Evolutionary conservation across 495 filamentous ascomycete species (phyloP), one percentile per base, ranked within the genome.

Genomic region (Tuber borchii): DNA sequence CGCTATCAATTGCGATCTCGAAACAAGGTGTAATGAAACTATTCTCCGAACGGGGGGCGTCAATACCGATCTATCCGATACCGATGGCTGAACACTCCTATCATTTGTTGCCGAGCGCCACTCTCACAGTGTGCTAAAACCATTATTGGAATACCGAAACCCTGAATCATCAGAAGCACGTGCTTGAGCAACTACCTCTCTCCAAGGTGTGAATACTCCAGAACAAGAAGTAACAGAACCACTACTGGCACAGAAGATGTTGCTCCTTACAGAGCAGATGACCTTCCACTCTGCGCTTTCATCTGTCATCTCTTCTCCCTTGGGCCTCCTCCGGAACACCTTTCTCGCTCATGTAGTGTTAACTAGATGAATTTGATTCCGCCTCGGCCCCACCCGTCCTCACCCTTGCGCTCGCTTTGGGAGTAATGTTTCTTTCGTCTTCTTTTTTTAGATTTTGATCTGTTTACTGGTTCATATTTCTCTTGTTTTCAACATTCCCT

Each of bases 321-420:
- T 16, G 51, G 51, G 3, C 51, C 51, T 56, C 22, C 51, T 61
- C n/a, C 26, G n/a, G n/a, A 16, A 26, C 51, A 14, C 51, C n/a
- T 10, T 31, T 26, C 12, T 2, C n/a, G 2, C n/a, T 12, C n/a
- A 16, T 16, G 14, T n/a, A 14, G 0, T 6, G 8, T 14, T 10
- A 12, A 2, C n/a, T 12, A 3, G 26, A 26, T 31, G n/a, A 16
- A 16, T 16, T 26, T n/a, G n/a, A 61, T 9, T 31, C 51, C 4
- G 1, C n/a, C 12, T 26, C n/a, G 8, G n/a, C 12, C 10, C n/a
- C 10, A 31, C 14, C 2, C 2, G 5, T 5, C n/a, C 51, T 2
- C n/a, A 26, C 9, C 0, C 9, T 10, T 16, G 14, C 9, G 1
- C 2, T 31, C n/a, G 9, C 10, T 2, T 14, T 4, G 0, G 9